A percentile compares a stretch with the other conserved stretches of the same genome.
phyloP scores from a whole-genome alignment of 2,329 filamentous ascomycete genomes.

The Torrubiella hemipterigena region DNA sequence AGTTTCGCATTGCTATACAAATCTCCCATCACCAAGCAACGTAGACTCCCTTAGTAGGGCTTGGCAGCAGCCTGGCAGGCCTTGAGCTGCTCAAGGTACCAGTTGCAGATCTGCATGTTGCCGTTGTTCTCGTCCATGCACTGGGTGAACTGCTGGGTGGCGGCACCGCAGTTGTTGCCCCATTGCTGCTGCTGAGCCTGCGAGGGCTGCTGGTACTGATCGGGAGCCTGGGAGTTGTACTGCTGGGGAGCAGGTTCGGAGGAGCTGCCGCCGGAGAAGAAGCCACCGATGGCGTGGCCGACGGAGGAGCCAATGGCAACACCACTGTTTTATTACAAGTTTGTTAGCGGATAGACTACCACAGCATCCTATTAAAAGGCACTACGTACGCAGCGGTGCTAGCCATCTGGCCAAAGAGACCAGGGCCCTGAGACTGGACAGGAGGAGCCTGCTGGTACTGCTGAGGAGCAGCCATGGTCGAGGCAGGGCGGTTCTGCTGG shows the following conservation, averaged over 20 bases:
- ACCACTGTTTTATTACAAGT: slow-evolving; percentile 48
- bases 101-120: slow-evolving; percentile 91
- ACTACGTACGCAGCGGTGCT: slow-evolving; percentile 88
- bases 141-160: slow-evolving; percentile 77
- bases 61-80: slow-evolving; percentile 70
- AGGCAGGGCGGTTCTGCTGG: slow-evolving; percentile 57
- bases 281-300: slow-evolving; percentile 89
- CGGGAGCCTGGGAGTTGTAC: slow-evolving; percentile 35
- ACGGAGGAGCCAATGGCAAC: slow-evolving; percentile 92
- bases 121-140: slow-evolving; percentile 95
- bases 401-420: slow-evolving; percentile 93
- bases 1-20: no score
- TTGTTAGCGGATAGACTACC: slow-evolving; percentile 1
- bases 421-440: slow-evolving; percentile 54
- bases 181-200: slow-evolving; percentile 40
- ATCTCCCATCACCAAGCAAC: no score
- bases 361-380: background rate
- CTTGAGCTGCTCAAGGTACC: slow-evolving; percentile 97
- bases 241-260: slow-evolving; percentile 31
- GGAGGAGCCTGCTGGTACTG: slow-evolving; percentile 40
- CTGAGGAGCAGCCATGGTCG: slow-evolving; percentile 47
- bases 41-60: slow-evolving; percentile 54
- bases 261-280: slow-evolving; percentile 61
- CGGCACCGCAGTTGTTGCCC: slow-evolving; percentile 59
- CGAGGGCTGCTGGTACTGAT: slow-evolving; percentile 27